Conservation (phyloP, 225 moss, liverwort and hornwort genomes). For the Pseudoscleropodium purum region DNA sequence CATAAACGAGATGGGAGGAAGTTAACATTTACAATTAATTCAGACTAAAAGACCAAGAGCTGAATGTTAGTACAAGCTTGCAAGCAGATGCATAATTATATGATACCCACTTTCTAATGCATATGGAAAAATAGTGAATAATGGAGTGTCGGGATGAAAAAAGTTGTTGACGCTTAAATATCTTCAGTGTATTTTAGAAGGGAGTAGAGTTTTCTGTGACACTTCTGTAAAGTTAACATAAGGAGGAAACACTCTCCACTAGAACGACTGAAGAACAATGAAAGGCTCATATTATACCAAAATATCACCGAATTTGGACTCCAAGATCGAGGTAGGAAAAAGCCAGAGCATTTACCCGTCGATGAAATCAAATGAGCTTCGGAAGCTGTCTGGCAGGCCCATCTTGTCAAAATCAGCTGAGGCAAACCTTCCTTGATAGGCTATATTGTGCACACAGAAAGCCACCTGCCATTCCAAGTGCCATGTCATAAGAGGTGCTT, state of each 20-base stretch:
- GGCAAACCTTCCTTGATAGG: conserved; percentile 83
- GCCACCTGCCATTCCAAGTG: conserved; percentile 44
- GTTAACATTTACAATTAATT: neutral
- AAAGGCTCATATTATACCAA: neutral
- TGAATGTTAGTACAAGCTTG: neutral
- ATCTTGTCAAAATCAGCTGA: conserved; percentile 46
- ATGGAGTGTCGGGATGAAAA: neutral
- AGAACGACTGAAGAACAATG: neutral
- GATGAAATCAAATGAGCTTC: conserved; percentile 71
- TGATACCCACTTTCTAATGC: neutral
- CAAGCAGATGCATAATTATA: neutral
- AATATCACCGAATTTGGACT: neutral
- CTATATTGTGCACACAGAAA: conserved; percentile 91
- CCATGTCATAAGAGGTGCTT: neutral
- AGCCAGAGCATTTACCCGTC: conserved; percentile 45
- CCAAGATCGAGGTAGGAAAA: neutral
- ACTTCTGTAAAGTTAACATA: neutral
- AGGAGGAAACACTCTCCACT: neutral
- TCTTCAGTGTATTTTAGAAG: neutral
- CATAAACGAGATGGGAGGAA: neutral
- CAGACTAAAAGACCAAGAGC: neutral
- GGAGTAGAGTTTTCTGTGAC: neutral
- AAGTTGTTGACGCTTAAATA: neutral
- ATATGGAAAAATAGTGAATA: too few relatives aligned
- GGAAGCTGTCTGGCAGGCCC: conserved; percentile 56